Percentiles rank a stretch among this genome's conserved stretches.
phyloP scores from a whole-genome alignment of 768 basidiomycete genomes.

The Pseudohyphozyma bogoriensis region DNA sequence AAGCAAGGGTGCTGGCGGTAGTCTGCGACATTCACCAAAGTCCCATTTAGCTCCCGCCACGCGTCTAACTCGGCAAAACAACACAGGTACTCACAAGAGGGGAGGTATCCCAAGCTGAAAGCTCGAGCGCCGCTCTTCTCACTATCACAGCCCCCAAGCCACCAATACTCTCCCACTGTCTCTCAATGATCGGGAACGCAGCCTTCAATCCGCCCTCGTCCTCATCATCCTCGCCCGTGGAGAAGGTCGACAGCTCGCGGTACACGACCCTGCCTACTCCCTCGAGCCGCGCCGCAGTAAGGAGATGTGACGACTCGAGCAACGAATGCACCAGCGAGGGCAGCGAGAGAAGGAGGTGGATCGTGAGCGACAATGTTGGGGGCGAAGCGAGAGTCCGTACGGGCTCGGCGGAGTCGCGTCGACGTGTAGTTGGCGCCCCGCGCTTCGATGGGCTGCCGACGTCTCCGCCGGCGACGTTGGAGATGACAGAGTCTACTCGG shows the following conservation, averaged over 20 bases:
- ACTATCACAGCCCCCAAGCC: slow-evolving; percentile 12
- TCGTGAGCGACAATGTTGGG: slow-evolving; percentile 20
- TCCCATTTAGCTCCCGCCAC: not conserved
- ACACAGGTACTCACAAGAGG: not conserved
- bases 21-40: not conserved
- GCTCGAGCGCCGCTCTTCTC: slow-evolving; percentile 8
- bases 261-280: slow-evolving; percentile 29
- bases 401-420: not conserved
- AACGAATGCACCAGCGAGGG: slow-evolving; percentile 29
- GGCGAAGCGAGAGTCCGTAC: slow-evolving; percentile 7
- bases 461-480: not conserved
- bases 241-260: slow-evolving; percentile 21
- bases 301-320: slow-evolving; percentile 24
- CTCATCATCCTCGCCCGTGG: not conserved
- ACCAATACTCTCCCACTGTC: slow-evolving; percentile 26
- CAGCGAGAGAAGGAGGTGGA: slow-evolving; percentile 26
- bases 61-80: not conserved
- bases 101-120: not conserved
- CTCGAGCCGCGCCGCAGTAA: slow-evolving; percentile 30
- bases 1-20: slow-evolving; percentile 18
- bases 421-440: not conserved
- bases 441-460: slow-evolving; percentile 1
- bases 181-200: slow-evolving; percentile 32
- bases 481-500: not conserved
- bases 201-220: slow-evolving; percentile 11